phyloP scores from a whole-genome alignment of 2,329 filamentous ascomycete genomes.

The Madurella mycetomatis region DNA sequence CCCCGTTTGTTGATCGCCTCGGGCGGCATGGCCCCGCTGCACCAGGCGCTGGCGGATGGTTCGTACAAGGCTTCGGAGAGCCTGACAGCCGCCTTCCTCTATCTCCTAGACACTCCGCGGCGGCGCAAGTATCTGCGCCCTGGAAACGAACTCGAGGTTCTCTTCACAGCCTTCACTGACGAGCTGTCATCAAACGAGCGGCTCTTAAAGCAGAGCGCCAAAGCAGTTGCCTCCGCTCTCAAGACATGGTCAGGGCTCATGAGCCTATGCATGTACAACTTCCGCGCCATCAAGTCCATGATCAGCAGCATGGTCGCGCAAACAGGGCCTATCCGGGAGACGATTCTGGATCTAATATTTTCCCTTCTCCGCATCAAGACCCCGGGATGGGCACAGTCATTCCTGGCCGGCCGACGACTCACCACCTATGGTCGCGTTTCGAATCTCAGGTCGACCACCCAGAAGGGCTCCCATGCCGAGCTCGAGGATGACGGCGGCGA shows the following conservation, averaged over 20 bases:
- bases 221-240: constrained; percentile 85
- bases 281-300: constrained; percentile 77
- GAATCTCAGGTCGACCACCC: constrained; percentile 64
- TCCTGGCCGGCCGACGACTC: constrained; percentile 82
- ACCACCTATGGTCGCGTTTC: constrained; percentile 96
- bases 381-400: constrained; percentile 91
- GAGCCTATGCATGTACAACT: constrained; percentile 81
- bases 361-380: constrained; percentile 80
- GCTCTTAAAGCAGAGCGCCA: constrained; percentile 77
- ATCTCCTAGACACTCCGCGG: constrained; percentile 79
- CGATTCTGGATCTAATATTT: constrained; percentile 84
- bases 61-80: constrained; percentile 91
- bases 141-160: constrained; percentile 81
- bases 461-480: constrained; percentile 46
- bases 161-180: constrained; percentile 92
- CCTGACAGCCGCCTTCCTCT: constrained; percentile 79
- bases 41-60: constrained; percentile 87
- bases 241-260: constrained; percentile 94
- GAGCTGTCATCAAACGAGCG: constrained; percentile 57
- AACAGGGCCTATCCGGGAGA: constrained; percentile 57
- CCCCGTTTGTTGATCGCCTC: constrained; percentile 76
- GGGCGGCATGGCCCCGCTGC: constrained; percentile 79
- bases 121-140: constrained; percentile 78
- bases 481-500: constrained; percentile 65
- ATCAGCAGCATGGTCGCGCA: constrained; percentile 59